These are phyloP conservation scores for Botrytis deweyae DNA, from an alignment of 2,329 filamentous ascomycete genomes.

Conservation along the genomic window DNA sequence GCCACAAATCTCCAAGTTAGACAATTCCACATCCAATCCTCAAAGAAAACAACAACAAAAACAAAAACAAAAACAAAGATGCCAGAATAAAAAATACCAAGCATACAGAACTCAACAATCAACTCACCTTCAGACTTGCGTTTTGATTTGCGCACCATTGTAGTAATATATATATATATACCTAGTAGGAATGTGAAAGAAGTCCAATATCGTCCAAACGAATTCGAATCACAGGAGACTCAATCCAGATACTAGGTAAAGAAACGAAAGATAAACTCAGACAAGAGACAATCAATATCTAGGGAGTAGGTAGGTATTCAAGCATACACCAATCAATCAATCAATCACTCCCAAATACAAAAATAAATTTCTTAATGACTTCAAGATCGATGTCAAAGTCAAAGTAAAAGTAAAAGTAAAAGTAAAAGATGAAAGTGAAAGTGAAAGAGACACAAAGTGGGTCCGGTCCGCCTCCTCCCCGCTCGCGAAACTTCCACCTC, in stretches of 20 bases:
- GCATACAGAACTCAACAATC: not conserved
- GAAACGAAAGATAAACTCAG: not conserved
- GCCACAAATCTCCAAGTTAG: not conserved
- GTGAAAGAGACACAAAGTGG: not conserved
- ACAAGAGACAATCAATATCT: not conserved
- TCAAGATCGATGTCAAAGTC: not conserved
- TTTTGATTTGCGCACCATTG: conserved; percentile 1
- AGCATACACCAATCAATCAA: not conserved
- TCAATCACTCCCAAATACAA: too few relatives aligned
- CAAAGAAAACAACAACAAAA: too few relatives aligned
- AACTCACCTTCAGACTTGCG: conserved; percentile 19
- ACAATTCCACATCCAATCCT: too few relatives aligned
- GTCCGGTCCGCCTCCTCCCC: not conserved
- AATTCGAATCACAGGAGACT: not conserved
- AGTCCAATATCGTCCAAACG: not conserved
- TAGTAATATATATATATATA: not conserved
- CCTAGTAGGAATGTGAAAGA: too few relatives aligned
- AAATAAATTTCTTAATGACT: not conserved
- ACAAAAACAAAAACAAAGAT: too few relatives aligned
- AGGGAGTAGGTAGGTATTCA: not conserved
- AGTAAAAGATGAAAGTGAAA: not conserved
- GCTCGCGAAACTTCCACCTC: not conserved
- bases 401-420: not conserved
- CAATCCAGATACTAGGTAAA: not conserved
- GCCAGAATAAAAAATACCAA: not conserved